Evolutionary conservation across 139 green algal genomes (phyloP).

Genomic region (Chlamydomonas sphaeroides): DNA sequence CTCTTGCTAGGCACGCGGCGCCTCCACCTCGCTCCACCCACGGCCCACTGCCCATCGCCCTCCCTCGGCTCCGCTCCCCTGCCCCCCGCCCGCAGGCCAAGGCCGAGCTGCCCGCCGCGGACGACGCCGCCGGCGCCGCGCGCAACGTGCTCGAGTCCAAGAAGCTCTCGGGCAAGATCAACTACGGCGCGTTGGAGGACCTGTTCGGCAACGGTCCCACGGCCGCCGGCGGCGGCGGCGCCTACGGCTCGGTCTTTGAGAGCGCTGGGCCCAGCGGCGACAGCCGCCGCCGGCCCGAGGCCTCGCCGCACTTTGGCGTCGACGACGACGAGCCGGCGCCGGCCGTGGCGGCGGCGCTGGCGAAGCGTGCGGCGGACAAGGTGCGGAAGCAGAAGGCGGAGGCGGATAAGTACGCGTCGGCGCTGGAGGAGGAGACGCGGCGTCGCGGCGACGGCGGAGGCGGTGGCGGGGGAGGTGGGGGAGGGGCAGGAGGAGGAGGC

Average conservation of each 20-base stretch:
- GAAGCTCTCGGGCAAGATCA: conserved; percentile 88
- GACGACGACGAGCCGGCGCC: neutral
- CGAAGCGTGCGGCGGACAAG: neutral
- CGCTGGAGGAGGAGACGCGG: conserved; percentile 40
- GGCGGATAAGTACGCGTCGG: neutral
- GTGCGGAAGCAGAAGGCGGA: conserved; percentile 13
- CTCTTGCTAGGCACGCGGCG: too few species aligned
- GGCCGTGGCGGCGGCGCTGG: conserved; percentile 14
- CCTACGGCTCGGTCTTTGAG: too few species aligned
- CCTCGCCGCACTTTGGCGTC: too few species aligned
- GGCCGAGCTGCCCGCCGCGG: conserved; percentile 36
- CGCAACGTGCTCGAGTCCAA: conserved; percentile 71
- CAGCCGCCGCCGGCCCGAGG: too few species aligned
- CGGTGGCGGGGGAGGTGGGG: too few species aligned
- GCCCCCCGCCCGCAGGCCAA: neutral
- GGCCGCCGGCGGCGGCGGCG: neutral
- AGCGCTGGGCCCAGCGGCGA: too few species aligned
- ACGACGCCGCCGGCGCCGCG: conserved; percentile 61
- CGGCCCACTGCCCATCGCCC: neutral
- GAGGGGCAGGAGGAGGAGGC: neutral
- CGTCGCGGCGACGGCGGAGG: neutral
- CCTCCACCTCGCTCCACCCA: neutral
- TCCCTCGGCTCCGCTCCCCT: too few species aligned
- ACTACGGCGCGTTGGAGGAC: conserved; percentile 81
- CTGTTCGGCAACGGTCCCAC: conserved; percentile 38